A percentile compares a stretch with the other conserved stretches of the same genome.
These are phyloP conservation scores for Clarireedia monteithiana DNA, from an alignment of 2,329 filamentous ascomycete species.

Conservation along the genomic window DNA sequence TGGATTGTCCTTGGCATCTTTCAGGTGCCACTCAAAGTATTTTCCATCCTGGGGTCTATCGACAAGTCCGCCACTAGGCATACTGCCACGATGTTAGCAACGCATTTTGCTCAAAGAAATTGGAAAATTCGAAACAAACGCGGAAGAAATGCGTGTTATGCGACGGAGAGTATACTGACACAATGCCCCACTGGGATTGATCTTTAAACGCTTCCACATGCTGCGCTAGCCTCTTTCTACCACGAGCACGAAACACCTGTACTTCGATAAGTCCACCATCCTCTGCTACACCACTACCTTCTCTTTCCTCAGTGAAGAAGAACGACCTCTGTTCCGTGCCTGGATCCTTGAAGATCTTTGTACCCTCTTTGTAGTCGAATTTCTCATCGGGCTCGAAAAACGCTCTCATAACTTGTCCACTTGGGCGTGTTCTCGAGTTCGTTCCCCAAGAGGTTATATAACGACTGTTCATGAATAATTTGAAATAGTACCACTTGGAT, in stretches of 20 bases:
- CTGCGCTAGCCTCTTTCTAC: constrained; percentile 36
- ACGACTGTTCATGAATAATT: constrained; percentile 46
- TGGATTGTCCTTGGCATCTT: constrained; percentile 44
- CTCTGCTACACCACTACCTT: constrained; percentile 33
- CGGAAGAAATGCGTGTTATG: too few species aligned
- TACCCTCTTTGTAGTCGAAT: constrained; percentile 35
- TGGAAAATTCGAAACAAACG: not conserved
- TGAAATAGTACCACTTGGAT: constrained; percentile 43
- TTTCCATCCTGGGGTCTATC: constrained; percentile 42
- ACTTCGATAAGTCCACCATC: constrained; percentile 51
- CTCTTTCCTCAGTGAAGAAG: constrained; percentile 34
- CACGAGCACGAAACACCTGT: constrained; percentile 43
- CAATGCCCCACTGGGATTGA: constrained; percentile 45
- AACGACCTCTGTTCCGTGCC: constrained; percentile 44
- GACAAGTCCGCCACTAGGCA: constrained; percentile 45
- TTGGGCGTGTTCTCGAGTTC: constrained; percentile 30
- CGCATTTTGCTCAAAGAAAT: not conserved
- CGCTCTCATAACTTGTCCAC: constrained; percentile 37
- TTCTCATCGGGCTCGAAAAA: constrained; percentile 41
- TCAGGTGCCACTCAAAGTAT: constrained; percentile 45
- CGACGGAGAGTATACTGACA: constrained; percentile 33
- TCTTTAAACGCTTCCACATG: constrained; percentile 37
- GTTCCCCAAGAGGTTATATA: constrained; percentile 46
- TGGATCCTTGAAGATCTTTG: constrained; percentile 28
- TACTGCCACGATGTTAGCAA: constrained; percentile 30